Conservation (phyloP, 345 rosid species). For the Hibiscus mutabilis region DNA sequence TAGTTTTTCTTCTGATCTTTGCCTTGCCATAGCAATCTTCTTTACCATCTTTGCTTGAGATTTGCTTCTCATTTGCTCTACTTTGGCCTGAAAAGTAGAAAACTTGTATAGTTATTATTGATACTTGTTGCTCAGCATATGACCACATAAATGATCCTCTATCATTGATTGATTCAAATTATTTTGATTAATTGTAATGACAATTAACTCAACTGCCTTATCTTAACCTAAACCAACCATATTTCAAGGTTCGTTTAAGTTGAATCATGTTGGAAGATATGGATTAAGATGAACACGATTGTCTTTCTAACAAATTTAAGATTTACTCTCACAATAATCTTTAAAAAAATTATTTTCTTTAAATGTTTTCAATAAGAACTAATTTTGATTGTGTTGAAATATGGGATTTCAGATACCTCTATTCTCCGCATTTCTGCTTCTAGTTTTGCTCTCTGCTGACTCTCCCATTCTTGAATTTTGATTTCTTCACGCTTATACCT, state of each 20-base stretch:
- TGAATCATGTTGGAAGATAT: background rate
- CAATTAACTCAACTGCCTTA: background rate
- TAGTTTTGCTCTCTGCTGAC: slow-evolving; percentile 56
- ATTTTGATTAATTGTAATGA: background rate
- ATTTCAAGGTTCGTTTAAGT: background rate
- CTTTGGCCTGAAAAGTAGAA: slow-evolving; percentile 43
- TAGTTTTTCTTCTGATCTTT: slow-evolving; percentile 52
- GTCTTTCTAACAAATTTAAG: background rate
- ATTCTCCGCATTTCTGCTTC: slow-evolving; percentile 63
- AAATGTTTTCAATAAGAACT: background rate
- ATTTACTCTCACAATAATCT: no score
- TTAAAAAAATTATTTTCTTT: no score
- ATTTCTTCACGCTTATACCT: slow-evolving; percentile 66
- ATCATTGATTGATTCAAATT: background rate
- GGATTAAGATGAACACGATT: background rate
- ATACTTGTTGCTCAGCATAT: background rate
- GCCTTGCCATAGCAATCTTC: slow-evolving; percentile 52
- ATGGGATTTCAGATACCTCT: slow-evolving; percentile 39
- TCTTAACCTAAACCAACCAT: background rate
- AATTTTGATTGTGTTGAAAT: background rate
- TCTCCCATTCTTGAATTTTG: slow-evolving; percentile 77
- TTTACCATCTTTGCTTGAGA: slow-evolving; percentile 56
- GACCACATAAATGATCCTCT: background rate
- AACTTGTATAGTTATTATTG: background rate
- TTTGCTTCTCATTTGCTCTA: slow-evolving; percentile 50